Evolutionary conservation across 352 stramenopile species (phyloP).

Genomic region (Phytophthora pluvialis): DNA sequence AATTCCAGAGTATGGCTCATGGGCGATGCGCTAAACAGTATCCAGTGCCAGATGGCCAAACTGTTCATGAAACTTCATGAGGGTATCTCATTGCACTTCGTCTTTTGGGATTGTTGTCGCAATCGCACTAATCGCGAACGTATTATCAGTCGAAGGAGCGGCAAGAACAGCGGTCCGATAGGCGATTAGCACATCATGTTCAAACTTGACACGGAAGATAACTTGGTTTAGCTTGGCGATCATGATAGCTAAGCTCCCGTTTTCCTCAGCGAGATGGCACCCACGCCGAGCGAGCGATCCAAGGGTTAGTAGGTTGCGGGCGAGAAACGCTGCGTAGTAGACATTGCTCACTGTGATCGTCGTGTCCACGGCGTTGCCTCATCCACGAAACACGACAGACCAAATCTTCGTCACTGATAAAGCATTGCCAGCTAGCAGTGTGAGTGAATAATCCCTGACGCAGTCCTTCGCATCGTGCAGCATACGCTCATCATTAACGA

Average conservation of each 20-base stretch:
- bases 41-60: background rate
- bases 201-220: background rate
- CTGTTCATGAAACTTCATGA: background rate
- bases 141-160: too few species aligned
- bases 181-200: background rate
- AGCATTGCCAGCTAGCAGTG: background rate
- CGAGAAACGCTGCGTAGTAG: background rate
- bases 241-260: background rate
- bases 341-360: conserved; percentile 2
- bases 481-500: conserved; percentile 9
- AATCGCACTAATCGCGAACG: too few species aligned
- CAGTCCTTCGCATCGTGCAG: conserved; percentile 3
- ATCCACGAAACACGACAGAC: background rate
- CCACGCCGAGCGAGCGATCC: background rate
- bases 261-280: background rate
- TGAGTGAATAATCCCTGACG: background rate
- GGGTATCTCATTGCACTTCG: background rate
- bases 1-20: background rate
- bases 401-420: background rate
- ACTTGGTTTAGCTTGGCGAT: too few species aligned
- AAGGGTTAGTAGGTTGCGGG: conserved; percentile 2
- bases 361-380: too few species aligned
- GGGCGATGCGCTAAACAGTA: background rate
- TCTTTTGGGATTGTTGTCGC: too few species aligned
- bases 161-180: background rate